phyloP scores from a whole-genome alignment of 78 protist species.

The Bigelowiella natans region DNA sequence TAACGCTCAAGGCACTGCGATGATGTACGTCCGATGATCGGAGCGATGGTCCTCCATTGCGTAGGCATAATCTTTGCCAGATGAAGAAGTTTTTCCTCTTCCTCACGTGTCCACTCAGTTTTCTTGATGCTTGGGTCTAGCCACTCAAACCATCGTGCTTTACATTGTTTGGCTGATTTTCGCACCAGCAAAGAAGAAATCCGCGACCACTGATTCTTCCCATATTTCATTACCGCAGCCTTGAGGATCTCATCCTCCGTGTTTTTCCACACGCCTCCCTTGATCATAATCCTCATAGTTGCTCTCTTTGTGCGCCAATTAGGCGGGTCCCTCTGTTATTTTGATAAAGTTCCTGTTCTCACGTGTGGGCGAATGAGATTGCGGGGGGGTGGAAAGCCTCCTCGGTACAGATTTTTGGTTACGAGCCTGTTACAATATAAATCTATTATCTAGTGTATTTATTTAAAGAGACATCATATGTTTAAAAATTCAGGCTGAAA shows the following conservation, averaged over 20 bases:
- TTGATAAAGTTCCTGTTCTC: too few relatives aligned
- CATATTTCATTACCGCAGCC: slow-evolving; percentile 99
- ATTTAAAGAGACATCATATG: too few relatives aligned
- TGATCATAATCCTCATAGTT: slow-evolving; percentile 2
- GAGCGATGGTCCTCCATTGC: slow-evolving; percentile 98
- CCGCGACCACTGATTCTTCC: slow-evolving; percentile 80
- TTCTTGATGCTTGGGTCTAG: slow-evolving; percentile 97
- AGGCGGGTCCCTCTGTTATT: too few relatives aligned
- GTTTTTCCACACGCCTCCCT: slow-evolving; percentile 97
- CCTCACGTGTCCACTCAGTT: slow-evolving; percentile 97
- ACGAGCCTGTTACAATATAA: too few relatives aligned
- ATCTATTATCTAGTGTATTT: too few relatives aligned
- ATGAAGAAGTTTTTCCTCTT: slow-evolving; percentile 96
- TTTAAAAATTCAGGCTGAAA: too few relatives aligned
- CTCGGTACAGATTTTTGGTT: too few relatives aligned
- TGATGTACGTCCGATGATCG: slow-evolving; percentile 94
- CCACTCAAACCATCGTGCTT: slow-evolving; percentile 96
- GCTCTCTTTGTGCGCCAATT: not conserved
- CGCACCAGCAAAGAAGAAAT: slow-evolving; percentile 76
- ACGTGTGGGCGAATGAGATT: too few relatives aligned
- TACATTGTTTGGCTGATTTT: slow-evolving; percentile 96
- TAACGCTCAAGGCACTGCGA: slow-evolving; percentile 94
- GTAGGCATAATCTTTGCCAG: slow-evolving; percentile 84
- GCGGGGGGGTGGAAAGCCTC: too few relatives aligned
- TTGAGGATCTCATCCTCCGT: slow-evolving; percentile 96